phyloP scores from a whole-genome alignment of 1,284 basidiomycete species.

The Rhodofomes roseus region DNA sequence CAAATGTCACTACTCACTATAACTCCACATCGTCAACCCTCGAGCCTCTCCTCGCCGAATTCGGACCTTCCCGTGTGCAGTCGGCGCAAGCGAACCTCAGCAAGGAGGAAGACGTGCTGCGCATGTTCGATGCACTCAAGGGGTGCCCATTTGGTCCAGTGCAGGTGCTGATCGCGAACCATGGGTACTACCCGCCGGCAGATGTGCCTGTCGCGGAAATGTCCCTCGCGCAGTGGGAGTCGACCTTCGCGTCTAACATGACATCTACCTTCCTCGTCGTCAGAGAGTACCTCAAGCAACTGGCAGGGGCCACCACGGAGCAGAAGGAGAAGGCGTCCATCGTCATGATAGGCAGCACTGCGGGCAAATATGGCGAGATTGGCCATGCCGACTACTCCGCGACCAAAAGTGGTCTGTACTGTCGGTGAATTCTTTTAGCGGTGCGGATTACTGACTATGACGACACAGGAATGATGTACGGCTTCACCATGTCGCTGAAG shows the following conservation, averaged over 20 bases:
- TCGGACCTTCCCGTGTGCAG: conserved; percentile 34
- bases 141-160: conserved; percentile 41
- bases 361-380: conserved; percentile 72
- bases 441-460: neutral
- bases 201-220: conserved; percentile 54
- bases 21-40: conserved; percentile 51
- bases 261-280: conserved; percentile 67
- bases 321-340: conserved; percentile 53
- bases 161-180: conserved; percentile 61
- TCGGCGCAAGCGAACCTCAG: conserved; percentile 56
- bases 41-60: conserved; percentile 37
- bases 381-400: conserved; percentile 64
- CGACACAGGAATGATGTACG: conserved; percentile 67
- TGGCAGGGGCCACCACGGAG: conserved; percentile 39
- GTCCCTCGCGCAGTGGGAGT: conserved; percentile 63
- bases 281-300: conserved; percentile 51
- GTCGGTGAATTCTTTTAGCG: neutral
- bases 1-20: conserved; percentile 72
- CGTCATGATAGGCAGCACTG: conserved; percentile 66
- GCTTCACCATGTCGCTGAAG: conserved; percentile 64
- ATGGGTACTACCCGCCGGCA: conserved; percentile 50
- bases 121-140: conserved; percentile 37
- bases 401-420: conserved; percentile 48
- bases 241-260: conserved; percentile 60
- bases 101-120: conserved; percentile 47